Conservation (phyloP, 768 basidiomycete species). For the Rhodotorula paludigena region DNA sequence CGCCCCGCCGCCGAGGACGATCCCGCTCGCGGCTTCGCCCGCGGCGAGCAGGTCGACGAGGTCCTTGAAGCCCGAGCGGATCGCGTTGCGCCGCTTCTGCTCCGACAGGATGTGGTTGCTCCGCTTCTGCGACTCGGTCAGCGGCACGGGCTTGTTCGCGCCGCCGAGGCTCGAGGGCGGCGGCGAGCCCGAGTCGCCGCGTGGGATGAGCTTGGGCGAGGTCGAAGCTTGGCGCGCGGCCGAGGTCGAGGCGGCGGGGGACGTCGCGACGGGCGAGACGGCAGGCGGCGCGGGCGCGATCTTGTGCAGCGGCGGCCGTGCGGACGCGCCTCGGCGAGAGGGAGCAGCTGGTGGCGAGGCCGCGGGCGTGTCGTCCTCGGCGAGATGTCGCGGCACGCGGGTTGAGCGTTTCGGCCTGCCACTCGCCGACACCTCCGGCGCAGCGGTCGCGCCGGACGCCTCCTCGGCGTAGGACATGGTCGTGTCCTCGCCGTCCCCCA, state of each 20-base stretch:
- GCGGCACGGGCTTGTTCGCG: neutral
- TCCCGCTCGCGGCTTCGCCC: slow-evolving; percentile 58
- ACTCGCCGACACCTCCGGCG: too few species aligned
- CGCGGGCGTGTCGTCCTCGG: too few species aligned
- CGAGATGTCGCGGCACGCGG: too few species aligned
- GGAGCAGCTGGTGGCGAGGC: too few species aligned
- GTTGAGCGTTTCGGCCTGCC: too few species aligned
- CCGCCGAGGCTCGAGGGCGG: slow-evolving; percentile 21
- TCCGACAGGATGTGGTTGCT: slow-evolving; percentile 93
- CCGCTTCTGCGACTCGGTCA: slow-evolving; percentile 81
- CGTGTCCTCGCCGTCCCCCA: too few species aligned
- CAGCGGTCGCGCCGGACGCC: too few species aligned
- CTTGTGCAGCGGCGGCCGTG: too few species aligned
- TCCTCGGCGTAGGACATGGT: too few species aligned
- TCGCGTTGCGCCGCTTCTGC: slow-evolving; percentile 86
- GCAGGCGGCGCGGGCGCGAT: too few species aligned
- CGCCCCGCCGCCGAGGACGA: slow-evolving; percentile 19
- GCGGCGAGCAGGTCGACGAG: slow-evolving; percentile 67
- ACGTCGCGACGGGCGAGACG: neutral
- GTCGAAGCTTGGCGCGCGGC: neutral
- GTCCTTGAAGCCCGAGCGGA: slow-evolving; percentile 82
- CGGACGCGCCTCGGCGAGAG: too few species aligned
- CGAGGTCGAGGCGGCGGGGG: neutral
- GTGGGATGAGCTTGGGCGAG: neutral
- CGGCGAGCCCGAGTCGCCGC: neutral